phyloP scores from a whole-genome alignment of 495 filamentous ascomycete species.

The Hyaloscypha finlandica region DNA sequence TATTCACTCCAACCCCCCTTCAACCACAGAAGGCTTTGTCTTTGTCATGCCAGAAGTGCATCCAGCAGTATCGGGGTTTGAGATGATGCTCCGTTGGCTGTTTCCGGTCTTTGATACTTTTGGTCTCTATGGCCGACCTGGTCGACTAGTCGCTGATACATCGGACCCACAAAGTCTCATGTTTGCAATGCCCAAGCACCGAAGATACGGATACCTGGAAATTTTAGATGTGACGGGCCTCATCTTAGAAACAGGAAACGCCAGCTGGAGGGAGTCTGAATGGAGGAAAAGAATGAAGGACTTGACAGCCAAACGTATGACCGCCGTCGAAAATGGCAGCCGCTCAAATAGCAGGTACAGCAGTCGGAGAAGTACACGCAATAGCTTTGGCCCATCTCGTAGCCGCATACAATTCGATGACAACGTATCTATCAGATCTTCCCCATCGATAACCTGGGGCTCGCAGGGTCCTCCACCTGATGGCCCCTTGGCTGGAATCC shows the following conservation, averaged over 20 bases:
- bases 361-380: slow-evolving; percentile 62
- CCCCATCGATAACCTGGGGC: slow-evolving; percentile 51
- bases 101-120: slow-evolving; percentile 96
- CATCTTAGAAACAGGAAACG: slow-evolving; percentile 74
- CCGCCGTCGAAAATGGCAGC: slow-evolving; percentile 46
- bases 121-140: slow-evolving; percentile 87
- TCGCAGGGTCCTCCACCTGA: slow-evolving; percentile 22
- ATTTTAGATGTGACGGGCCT: slow-evolving; percentile 78
- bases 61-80: slow-evolving; percentile 88
- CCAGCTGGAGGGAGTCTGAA: slow-evolving; percentile 82
- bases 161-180: slow-evolving; percentile 88
- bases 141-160: slow-evolving; percentile 80
- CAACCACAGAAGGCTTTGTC: slow-evolving; percentile 85
- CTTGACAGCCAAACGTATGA: slow-evolving; percentile 79
- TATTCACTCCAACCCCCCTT: slow-evolving; percentile 72
- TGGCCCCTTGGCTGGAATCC: slow-evolving; percentile 40
- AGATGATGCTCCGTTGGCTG: slow-evolving; percentile 93
- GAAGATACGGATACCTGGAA: slow-evolving; percentile 89
- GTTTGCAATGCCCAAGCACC: slow-evolving; percentile 94
- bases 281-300: slow-evolving; percentile 92
- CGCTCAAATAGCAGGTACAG: slow-evolving; percentile 59
- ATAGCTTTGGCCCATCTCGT: slow-evolving; percentile 54
- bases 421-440: slow-evolving; percentile 55
- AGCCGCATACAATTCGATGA: slow-evolving; percentile 67
- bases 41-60: slow-evolving; percentile 97